These are phyloP conservation scores for Falciphora oryzae DNA, from an alignment of 2,329 filamentous ascomycete genomes.

Conservation along the genomic window DNA sequence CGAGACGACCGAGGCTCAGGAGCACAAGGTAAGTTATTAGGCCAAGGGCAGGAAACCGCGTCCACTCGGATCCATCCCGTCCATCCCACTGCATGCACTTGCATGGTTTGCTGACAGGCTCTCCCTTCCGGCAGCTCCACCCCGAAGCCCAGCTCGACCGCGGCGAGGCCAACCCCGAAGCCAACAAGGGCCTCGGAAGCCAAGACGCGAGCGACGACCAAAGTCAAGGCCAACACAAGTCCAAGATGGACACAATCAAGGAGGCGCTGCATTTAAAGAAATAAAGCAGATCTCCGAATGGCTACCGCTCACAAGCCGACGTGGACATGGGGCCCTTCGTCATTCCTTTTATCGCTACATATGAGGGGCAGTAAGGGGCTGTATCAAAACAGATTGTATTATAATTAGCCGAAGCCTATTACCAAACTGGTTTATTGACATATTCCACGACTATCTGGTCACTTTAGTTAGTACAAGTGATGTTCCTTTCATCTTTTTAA, in stretches of 20 bases:
- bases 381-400: too few species aligned
- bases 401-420: too few species aligned
- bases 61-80: background rate
- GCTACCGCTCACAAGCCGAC: too few species aligned
- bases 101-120: background rate
- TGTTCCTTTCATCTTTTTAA: too few species aligned
- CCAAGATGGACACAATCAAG: slow-evolving; percentile 8
- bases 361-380: too few species aligned
- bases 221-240: slow-evolving; percentile 1
- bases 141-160: slow-evolving; percentile 6
- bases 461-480: too few species aligned
- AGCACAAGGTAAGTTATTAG: background rate
- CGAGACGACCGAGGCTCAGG: slow-evolving; percentile 6
- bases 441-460: too few species aligned
- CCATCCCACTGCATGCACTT: background rate
- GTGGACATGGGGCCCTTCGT: background rate
- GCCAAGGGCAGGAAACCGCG: background rate
- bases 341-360: background rate
- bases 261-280: slow-evolving; percentile 8
- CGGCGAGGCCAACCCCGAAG: background rate
- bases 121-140: background rate
- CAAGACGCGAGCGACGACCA: background rate
- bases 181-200: background rate
- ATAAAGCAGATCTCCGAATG: background rate
- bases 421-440: too few species aligned